A percentile compares a stretch with the other conserved stretches of the same genome.
Conservation (phyloP, 148 eudicot species). For the Simmondsia chinensis region DNA sequence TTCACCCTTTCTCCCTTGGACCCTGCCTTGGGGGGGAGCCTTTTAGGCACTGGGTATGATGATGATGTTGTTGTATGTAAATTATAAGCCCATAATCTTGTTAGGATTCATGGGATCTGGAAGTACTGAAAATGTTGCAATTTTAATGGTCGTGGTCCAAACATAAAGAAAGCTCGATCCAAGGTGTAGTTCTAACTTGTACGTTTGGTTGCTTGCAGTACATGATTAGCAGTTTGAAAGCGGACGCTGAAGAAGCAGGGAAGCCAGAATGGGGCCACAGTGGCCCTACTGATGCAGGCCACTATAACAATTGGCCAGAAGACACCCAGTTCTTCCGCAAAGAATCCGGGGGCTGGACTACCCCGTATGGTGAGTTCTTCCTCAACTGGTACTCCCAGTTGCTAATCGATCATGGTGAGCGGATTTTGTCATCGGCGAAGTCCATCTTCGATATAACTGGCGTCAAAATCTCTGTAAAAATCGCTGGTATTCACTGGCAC, state of each 20-base stretch:
- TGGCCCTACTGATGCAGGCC: conserved; percentile 90
- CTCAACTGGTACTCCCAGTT: conserved; percentile 86
- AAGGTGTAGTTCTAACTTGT: no score
- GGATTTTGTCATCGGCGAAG: conserved; percentile 51
- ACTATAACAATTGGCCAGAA: conserved; percentile 96
- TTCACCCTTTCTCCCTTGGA: no score
- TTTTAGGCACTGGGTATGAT: no score
- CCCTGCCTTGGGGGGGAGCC: no score
- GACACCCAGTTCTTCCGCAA: conserved; percentile 81
- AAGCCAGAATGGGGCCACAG: conserved; percentile 92
- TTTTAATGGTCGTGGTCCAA: no score
- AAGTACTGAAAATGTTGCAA: no score
- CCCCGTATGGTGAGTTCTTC: conserved; percentile 82
- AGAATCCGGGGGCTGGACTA: conserved; percentile 76
- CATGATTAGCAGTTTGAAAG: conserved; percentile 72
- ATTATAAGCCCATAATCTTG: no score
- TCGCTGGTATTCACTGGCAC: conserved; percentile 98
- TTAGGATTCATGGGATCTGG: no score
- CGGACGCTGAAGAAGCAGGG: conserved; percentile 80
- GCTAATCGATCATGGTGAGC: conserved; percentile 77
- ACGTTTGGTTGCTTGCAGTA: conserved; percentile 35
- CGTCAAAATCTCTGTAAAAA: conserved; percentile 74
- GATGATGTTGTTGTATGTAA: no score
- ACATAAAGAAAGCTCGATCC: no score
- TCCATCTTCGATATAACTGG: conserved; percentile 32